A percentile compares a stretch with the other conserved stretches of the same genome.
These are phyloP conservation scores for Nicotiana otophora DNA, from an alignment of 257 asterid species.

Conservation along the genomic window DNA sequence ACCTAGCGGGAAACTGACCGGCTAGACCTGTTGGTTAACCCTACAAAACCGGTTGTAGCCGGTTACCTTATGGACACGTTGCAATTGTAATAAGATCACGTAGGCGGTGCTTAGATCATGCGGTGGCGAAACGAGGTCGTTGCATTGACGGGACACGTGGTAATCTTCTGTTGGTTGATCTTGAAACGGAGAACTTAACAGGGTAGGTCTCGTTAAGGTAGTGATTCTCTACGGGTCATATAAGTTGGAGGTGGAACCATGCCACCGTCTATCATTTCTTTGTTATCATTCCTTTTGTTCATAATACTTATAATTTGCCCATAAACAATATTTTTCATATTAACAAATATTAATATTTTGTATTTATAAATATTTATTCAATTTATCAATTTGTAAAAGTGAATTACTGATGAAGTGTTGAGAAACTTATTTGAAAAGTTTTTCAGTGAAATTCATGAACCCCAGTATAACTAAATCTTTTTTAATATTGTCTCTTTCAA, in stretches of 20 bases:
- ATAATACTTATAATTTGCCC: not conserved
- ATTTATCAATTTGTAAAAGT: no score
- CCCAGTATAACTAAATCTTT: no score
- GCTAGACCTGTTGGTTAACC: conserved; percentile 30
- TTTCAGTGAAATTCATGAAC: no score
- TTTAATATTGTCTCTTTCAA: no score
- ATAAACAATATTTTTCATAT: not conserved
- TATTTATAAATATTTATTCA: no score
- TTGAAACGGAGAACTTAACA: not conserved
- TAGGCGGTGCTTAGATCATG: conserved; percentile 37
- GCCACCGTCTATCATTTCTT: not conserved
- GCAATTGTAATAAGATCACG: conserved; percentile 10
- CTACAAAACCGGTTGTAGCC: conserved; percentile 30
- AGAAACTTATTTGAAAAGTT: no score
- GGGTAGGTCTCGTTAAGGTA: conserved; percentile 15
- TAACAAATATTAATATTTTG: no score
- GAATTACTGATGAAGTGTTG: no score
- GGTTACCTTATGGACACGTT: conserved; percentile 34
- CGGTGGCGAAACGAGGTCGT: conserved; percentile 49
- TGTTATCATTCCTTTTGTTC: not conserved
- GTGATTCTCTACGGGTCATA: conserved; percentile 6
- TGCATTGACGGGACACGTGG: conserved; percentile 37
- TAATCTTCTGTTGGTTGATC: conserved; percentile 17
- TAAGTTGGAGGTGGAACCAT: not conserved
- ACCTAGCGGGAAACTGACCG: conserved; percentile 62